Base-by-base conservation (phyloP, 176 grass and related monocot species). In the Cenchrus fungigraminus region DNA sequence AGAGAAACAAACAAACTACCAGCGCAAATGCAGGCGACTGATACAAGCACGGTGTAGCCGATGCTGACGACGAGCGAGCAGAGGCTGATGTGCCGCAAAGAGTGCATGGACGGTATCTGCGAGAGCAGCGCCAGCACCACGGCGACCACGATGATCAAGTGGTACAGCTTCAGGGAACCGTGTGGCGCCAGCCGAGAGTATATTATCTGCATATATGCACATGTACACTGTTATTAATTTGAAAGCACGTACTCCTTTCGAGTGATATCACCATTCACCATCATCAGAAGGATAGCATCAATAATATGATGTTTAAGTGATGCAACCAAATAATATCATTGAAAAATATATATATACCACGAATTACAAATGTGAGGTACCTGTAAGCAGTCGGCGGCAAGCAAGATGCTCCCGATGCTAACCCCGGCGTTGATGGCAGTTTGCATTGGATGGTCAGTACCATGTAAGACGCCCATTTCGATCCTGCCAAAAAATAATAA, bases 61-160 rank as follows among this genome's bases (percentile, higher is more conserved):
- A 98, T 79, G 77, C 87, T 82, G 13, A 93, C 87, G 42, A 98
- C 2, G 3, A 95, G 91, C 0, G 95, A 95, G 28, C 80, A 91
- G 20, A 98, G 91, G 85, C 93, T 98, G 82, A 95, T 95, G 77
- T 98, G 81, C 0, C 92, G 95, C 60, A 98, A 87, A 55, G 91
- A 95, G 83, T 98, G 92, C 76, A 95, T 95, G 25, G 95, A 98
- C 49, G 95, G 92, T 54, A 98, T 37, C 83, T 98, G 95, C 42
- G 95, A 95, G 6, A 95, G 91, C 22, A 90, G 63, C 7, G 92
- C 65, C 65, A 98, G 74, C 62, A 93, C 95, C 49, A 91, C 75
- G 0, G 91, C 87, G 40, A 93, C 92, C 71, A 92, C 32, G 44
- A 97, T 79, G 87, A 98, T 83, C 87, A 95, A 98, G 17, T 98